Evolutionary conservation across 108 stramenopile genomes (phyloP).

Genomic region (Pseudonitzschia delicatissima): DNA sequence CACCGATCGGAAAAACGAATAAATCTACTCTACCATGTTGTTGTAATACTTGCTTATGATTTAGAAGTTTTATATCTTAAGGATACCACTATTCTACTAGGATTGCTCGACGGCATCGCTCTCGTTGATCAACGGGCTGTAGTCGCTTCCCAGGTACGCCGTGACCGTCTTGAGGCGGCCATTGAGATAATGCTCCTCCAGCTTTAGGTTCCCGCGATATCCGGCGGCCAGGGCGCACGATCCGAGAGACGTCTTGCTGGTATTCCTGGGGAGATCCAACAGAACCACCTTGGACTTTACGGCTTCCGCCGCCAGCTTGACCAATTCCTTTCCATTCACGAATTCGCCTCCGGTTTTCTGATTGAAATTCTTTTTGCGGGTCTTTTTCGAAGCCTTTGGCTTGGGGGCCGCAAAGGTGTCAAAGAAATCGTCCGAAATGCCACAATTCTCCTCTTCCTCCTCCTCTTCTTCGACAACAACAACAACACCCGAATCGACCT

Average conservation of each 20-base stretch:
- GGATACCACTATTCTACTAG: too few relatives aligned
- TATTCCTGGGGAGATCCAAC: conserved; percentile 80
- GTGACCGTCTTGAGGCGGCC: conserved; percentile 87
- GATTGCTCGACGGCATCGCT: too few relatives aligned
- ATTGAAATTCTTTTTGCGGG: conserved; percentile 39
- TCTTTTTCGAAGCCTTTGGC: conserved; percentile 19
- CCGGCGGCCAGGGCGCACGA: conserved; percentile 74
- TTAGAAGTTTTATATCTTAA: too few relatives aligned
- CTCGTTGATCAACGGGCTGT: conserved; percentile 25
- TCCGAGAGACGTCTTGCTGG: conserved; percentile 67
- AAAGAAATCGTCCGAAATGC: conserved; percentile 44
- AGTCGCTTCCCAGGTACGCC: conserved; percentile 74
- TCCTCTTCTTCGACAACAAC: conserved; percentile 35
- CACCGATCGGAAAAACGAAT: too few relatives aligned
- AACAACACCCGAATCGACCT: conserved; percentile 38
- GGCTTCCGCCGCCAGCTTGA: conserved; percentile 73
- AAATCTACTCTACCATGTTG: too few relatives aligned
- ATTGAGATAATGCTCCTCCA: conserved; percentile 87
- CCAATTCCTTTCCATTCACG: conserved; percentile 65
- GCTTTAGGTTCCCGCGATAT: conserved; percentile 73
- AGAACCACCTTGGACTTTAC: conserved; percentile 61
- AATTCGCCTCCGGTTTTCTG: conserved; percentile 33
- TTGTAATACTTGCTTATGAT: too few relatives aligned
- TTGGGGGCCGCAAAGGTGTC: conserved; percentile 33
- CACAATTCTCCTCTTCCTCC: conserved; percentile 11